These are phyloP conservation scores for Abrus precatorius DNA, from an alignment of 306 rosid genomes.

Conservation along the genomic window DNA sequence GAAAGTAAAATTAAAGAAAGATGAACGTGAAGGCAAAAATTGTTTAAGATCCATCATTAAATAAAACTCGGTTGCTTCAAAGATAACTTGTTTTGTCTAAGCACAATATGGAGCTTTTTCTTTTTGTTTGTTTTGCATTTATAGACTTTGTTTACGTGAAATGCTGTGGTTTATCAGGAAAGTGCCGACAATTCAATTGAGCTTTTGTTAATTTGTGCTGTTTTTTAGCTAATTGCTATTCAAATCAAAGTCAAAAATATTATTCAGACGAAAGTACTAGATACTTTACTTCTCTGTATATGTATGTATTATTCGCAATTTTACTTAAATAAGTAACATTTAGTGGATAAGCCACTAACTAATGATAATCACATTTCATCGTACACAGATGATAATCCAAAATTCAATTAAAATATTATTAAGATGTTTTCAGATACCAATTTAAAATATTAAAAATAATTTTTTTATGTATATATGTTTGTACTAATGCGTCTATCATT, in stretches of 20 bases:
- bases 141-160: background rate
- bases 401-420: too few species aligned
- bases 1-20: constrained; percentile 19
- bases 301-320: background rate
- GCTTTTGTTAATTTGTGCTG: constrained; percentile 18
- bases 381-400: background rate
- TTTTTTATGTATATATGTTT: too few species aligned
- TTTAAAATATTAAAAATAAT: too few species aligned
- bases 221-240: constrained; percentile 3
- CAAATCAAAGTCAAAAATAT: background rate
- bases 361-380: background rate
- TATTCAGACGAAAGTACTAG: constrained; percentile 27
- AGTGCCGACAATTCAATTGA: constrained; percentile 22
- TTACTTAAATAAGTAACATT: constrained; percentile 3
- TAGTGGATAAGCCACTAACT: constrained; percentile 3
- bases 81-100: constrained; percentile 12
- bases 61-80: background rate
- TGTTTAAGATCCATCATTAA: constrained; percentile 1
- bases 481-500: too few species aligned
- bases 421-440: too few species aligned
- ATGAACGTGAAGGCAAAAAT: constrained; percentile 29
- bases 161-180: constrained; percentile 30
- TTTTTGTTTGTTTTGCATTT: background rate
- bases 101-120: background rate
- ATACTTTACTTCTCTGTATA: background rate